Evolutionary conservation across 768 basidiomycete genomes (phyloP), one percentile per base, ranked within the genome.

Genomic region (Phallus indusiatus): DNA sequence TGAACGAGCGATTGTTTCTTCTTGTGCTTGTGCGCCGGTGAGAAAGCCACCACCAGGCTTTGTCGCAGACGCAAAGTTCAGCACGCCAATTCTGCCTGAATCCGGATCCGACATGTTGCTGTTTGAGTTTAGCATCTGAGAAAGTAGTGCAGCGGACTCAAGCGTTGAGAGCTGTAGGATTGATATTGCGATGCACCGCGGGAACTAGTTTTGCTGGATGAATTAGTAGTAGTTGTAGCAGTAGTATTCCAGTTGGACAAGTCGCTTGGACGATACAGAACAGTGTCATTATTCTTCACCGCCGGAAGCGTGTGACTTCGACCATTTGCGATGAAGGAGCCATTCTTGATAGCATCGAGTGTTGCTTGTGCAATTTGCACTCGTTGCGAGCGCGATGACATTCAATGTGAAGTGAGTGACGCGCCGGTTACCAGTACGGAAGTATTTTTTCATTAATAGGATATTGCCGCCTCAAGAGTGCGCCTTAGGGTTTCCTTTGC

Each of bases 11-110:
- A 91, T 79, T 37, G 83, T 84, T 68, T 91, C 88, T 68, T 91
- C 89, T 65, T 91, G 88, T 1, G 89, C 88, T 60, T 83, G 81
- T 0, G 86, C 81, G 16, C 88, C 89, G 57, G 70, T 76, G 60
- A 80, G 76, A 70, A 91, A 90, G 6, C 89, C 89, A 3, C 89
- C 88, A 1, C 88, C 88, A 1, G 86, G 84, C 37, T 81, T 81
- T 54, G 79, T 85, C 3, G 88, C 87, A 0, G 84, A 86, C 1
- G 88, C 88, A 65, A 90, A 90, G 67, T 84, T 90, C 28, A 90
- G 79, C 16, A 90, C 70, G 18, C 86, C 86, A 11, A 88, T 70
- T 73, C 56, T 75, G 56, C 66, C n/a, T 65, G 33, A 35, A 28
- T 28, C 49, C 47, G 56, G 61, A 22, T 57, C 35, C 64, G 55